These are phyloP conservation scores for Scytalidium sp. DNA, from an alignment of 2,329 filamentous ascomycete genomes.

Conservation along the genomic window DNA sequence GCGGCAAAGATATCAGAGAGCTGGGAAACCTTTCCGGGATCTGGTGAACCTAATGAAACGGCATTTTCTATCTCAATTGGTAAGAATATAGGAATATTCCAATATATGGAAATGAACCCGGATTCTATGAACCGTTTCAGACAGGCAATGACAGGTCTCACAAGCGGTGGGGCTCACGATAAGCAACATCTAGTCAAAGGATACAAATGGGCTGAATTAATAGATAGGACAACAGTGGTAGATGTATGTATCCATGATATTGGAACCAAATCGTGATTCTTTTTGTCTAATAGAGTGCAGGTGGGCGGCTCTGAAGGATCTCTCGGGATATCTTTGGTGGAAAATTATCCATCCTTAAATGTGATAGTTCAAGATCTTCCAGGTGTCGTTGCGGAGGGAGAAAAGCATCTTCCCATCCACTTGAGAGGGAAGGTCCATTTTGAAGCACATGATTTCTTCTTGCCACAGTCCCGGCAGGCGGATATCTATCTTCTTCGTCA, in stretches of 20 bases:
- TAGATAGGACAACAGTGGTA: constrained; percentile 18
- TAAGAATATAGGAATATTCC: background rate
- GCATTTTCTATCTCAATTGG: background rate
- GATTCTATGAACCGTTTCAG: background rate
- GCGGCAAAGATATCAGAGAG: background rate
- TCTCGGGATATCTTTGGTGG: constrained; percentile 17
- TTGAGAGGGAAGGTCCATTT: constrained; percentile 19
- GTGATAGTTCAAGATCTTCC: constrained; percentile 20
- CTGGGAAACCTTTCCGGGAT: background rate
- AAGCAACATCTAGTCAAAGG: background rate
- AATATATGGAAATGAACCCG: background rate
- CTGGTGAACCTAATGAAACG: background rate
- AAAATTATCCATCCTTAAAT: constrained; percentile 18
- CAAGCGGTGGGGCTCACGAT: background rate
- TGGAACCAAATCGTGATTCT: background rate
- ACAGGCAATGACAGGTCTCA: background rate
- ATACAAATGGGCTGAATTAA: constrained; percentile 21
- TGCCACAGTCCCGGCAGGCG: constrained; percentile 31
- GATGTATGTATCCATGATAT: constrained; percentile 12
- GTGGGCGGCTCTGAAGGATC: constrained; percentile 24
- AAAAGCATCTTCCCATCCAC: constrained; percentile 11
- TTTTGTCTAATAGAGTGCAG: background rate
- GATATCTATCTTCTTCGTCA: constrained; percentile 4
- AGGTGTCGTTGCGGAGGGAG: constrained; percentile 35
- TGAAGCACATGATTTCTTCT: constrained; percentile 42